Evolutionary conservation across 306 rosid species (phyloP).

Genomic region (barrel medic (Medicago truncatula)): MtrunA17r5.0-ANR NC_053042.1:50169001-50169500

Average conservation of each 20-base stretch:
- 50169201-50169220: slow-evolving; percentile 77
- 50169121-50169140: slow-evolving; percentile 44
- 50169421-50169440: slow-evolving; percentile 75
- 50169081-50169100: slow-evolving; percentile 39
- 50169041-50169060: slow-evolving; percentile 45
- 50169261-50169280: slow-evolving; percentile 54
- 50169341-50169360: slow-evolving; percentile 24
- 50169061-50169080: slow-evolving; percentile 49
- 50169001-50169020: slow-evolving; percentile 27
- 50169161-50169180: slow-evolving; percentile 48
- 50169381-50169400: slow-evolving; percentile 42
- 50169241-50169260: slow-evolving; percentile 50
- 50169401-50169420: slow-evolving; percentile 47
- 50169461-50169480: slow-evolving; percentile 5
- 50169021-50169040: slow-evolving; percentile 48
- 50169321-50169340: slow-evolving; percentile 48
- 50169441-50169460: slow-evolving; percentile 26
- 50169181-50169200: slow-evolving; percentile 58
- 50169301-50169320: slow-evolving; percentile 43
- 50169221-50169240: slow-evolving; percentile 52
- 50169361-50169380: slow-evolving; percentile 38
- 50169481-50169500: slow-evolving; percentile 20
- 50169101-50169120: slow-evolving; percentile 52
- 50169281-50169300: slow-evolving; percentile 45
- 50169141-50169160: slow-evolving; percentile 42